Evolutionary conservation across 805 yeast species (phyloP), one percentile per base, ranked within the genome.

Genomic region (Pichia exigua): DNA sequence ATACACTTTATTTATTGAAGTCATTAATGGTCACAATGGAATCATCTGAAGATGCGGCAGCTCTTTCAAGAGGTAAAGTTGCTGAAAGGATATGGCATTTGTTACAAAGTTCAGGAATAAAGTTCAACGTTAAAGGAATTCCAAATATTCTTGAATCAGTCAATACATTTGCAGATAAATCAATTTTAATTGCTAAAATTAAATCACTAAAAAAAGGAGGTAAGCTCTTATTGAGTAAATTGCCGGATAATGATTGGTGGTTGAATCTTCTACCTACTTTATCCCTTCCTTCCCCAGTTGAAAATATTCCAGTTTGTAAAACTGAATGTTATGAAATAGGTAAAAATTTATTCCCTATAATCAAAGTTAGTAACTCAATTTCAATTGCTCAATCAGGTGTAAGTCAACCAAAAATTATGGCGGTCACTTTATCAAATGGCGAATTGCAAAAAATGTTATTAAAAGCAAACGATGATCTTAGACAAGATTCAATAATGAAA

Each of bases 401-500:
- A 12, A 88, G 96, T 55, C 74, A 82, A 54, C 99, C 99, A 0
- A 92, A 92, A 62, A 85, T 95, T 47, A 73, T 83, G 48, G 75
- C 69, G 1, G 69, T 87, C 48, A 48, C 45, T 0, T 66, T 83
- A 17, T 73, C 82, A 0, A 76, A 81, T 60, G 98, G 98, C 0
- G 56, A 65, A 0, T 60, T 52, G 0, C 83, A 79, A 53, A 79
- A 73, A 51, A 75, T 85, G 62, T 70, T 94, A 20, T 69, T 91
- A 57, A 94, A 94, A 63, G 90, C 95, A 7, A 77, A 87, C 11
- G 99, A 94, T 68, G 99, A 94, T 67, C 70, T 94, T 48, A 72
- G 98, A 48, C 99, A 95, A 67, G 99, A 94, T 68, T 87, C 96
- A 0, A 88, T 94, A 51, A 95, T 94, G 99, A 95, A 92, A 65